phyloP scores from a whole-genome alignment of 2,329 filamentous ascomycete species.

The Fusarium piperis region DNA sequence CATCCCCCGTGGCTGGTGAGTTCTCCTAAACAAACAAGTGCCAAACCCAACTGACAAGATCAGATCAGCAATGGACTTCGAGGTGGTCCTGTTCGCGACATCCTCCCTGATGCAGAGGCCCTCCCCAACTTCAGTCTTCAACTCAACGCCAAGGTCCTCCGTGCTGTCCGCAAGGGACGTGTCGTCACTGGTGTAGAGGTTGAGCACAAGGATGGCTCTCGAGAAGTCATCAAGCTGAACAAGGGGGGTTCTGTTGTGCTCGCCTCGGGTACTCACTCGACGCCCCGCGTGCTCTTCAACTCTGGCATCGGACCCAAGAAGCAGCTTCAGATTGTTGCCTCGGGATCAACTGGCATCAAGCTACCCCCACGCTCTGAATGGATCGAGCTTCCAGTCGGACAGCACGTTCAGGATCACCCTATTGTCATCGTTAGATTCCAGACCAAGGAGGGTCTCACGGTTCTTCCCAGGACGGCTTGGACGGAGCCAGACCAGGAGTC shows the following conservation, averaged over 20 bases:
- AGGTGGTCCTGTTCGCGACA: slow-evolving; percentile 74
- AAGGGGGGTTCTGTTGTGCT: slow-evolving; percentile 71
- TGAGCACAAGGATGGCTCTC: slow-evolving; percentile 58
- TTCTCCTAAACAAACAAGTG: neutral
- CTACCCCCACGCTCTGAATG: slow-evolving; percentile 62
- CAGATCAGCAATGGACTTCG: slow-evolving; percentile 73
- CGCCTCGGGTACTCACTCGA: slow-evolving; percentile 73
- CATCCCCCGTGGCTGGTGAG: slow-evolving; percentile 67
- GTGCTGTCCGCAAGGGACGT: slow-evolving; percentile 71
- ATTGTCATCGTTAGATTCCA: slow-evolving; percentile 47
- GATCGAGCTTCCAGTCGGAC: slow-evolving; percentile 68
- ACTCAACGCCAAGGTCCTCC: slow-evolving; percentile 70
- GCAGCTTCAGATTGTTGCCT: slow-evolving; percentile 58
- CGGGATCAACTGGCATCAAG: slow-evolving; percentile 58
- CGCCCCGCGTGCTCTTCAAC: slow-evolving; percentile 70
- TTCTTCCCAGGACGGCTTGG: slow-evolving; percentile 37
- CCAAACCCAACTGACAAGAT: neutral
- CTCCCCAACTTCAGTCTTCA: slow-evolving; percentile 73
- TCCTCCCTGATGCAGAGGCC: slow-evolving; percentile 68
- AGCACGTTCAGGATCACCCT: slow-evolving; percentile 64
- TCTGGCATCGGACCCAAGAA: slow-evolving; percentile 70
- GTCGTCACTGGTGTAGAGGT: slow-evolving; percentile 74
- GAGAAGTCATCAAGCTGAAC: slow-evolving; percentile 71
- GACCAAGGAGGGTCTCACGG: slow-evolving; percentile 37
- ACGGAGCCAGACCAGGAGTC: slow-evolving; percentile 37